A percentile compares a stretch with the other conserved stretches of the same genome.
These are phyloP conservation scores for Nicotiana otophora DNA, from an alignment of 257 asterid species.

Conservation along the genomic window DNA sequence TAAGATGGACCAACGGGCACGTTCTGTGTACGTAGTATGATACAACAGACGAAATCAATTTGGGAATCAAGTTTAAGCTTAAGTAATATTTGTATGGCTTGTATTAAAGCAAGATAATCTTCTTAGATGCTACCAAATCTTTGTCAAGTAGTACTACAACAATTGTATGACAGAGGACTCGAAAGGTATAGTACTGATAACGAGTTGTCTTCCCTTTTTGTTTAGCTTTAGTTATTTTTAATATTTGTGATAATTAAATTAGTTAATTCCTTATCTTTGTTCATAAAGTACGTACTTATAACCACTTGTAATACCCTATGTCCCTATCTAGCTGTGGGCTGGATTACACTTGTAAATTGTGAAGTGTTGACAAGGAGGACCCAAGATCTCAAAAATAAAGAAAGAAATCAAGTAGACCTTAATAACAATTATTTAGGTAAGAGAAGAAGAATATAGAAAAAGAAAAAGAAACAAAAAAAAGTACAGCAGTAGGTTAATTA, in stretches of 20 bases:
- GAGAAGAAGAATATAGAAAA: no score
- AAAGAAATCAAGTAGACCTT: no score
- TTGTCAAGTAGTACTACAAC: not conserved
- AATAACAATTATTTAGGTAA: no score
- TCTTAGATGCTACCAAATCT: not conserved
- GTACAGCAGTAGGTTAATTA: no score
- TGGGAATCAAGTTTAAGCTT: not conserved
- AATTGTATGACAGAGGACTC: not conserved
- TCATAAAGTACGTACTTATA: not conserved
- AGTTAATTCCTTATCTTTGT: not conserved
- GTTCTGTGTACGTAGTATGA: not conserved
- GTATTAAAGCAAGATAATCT: not conserved
- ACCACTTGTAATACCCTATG: not conserved
- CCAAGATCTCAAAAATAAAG: not conserved
- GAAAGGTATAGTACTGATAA: not conserved
- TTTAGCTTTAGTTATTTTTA: not conserved
- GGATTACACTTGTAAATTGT: not conserved
- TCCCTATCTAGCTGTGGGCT: not conserved
- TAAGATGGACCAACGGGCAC: no score
- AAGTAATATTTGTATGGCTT: not conserved
- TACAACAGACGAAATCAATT: not conserved
- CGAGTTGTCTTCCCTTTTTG: not conserved
- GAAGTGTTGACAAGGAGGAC: not conserved
- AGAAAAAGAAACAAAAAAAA: no score
- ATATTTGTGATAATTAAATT: not conserved